A percentile compares a stretch with the other conserved stretches of the same genome.
phyloP scores from a whole-genome alignment of 192 early-diverging fungal species.

The Backusella liffmaniae region DNA sequence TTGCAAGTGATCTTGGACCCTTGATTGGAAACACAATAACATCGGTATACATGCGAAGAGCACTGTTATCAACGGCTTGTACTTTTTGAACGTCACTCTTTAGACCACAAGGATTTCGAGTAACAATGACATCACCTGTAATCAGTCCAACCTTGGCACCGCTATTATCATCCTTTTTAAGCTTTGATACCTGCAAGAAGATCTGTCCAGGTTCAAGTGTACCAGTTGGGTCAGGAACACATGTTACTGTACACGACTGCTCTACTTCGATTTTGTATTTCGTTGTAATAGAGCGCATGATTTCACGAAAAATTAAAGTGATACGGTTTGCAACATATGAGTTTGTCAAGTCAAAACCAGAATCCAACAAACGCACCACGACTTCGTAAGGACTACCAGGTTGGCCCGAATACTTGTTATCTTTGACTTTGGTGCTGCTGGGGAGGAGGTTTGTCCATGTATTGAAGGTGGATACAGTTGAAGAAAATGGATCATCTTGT shows the following conservation, averaged over 20 bases:
- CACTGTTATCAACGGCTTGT: slow-evolving; percentile 47
- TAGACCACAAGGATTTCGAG: slow-evolving; percentile 61
- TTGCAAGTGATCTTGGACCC: slow-evolving; percentile 65
- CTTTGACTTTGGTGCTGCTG: background rate
- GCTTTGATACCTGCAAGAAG: slow-evolving; percentile 30
- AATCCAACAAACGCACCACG: slow-evolving; percentile 26
- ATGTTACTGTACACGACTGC: slow-evolving; percentile 29
- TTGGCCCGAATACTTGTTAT: slow-evolving; percentile 19
- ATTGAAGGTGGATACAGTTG: background rate
- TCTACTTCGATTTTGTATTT: slow-evolving; percentile 32
- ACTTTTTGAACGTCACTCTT: slow-evolving; percentile 61
- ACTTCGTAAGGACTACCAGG: slow-evolving; percentile 21
- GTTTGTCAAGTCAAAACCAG: slow-evolving; percentile 36
- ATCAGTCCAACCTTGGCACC: slow-evolving; percentile 22
- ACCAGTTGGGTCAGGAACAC: slow-evolving; percentile 36
- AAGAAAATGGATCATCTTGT: background rate
- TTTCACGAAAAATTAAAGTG: slow-evolving; percentile 13
- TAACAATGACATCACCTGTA: slow-evolving; percentile 40
- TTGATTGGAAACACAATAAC: slow-evolving; percentile 74
- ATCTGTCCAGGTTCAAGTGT: slow-evolving; percentile 27
- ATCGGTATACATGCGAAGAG: slow-evolving; percentile 52
- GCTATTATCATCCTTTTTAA: slow-evolving; percentile 24
- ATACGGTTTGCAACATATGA: slow-evolving; percentile 29
- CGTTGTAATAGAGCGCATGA: slow-evolving; percentile 8
- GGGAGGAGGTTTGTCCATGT: background rate